Evolutionary conservation across 1,284 basidiomycete species (phyloP).

Genomic region (Trichosporon inkin): DNA sequence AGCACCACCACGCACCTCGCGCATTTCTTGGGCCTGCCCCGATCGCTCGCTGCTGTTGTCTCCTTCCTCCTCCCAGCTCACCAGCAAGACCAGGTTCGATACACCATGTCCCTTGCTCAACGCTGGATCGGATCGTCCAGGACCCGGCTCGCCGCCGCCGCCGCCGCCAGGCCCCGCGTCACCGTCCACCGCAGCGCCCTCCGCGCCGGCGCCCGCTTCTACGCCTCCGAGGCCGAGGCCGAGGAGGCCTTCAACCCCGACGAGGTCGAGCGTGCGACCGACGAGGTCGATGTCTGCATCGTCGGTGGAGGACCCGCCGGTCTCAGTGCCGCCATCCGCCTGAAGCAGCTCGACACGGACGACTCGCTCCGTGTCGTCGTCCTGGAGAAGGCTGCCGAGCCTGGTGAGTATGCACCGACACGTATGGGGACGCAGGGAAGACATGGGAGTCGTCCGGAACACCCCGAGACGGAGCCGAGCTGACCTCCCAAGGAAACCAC

Average conservation of each 20-base stretch:
- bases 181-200: not conserved
- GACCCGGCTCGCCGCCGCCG: constrained; percentile 17
- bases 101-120: constrained; percentile 20
- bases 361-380: constrained; percentile 86
- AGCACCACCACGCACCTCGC: no score
- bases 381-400: constrained; percentile 89
- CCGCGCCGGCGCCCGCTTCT: constrained; percentile 16
- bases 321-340: constrained; percentile 87
- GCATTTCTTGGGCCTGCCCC: no score
- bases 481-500: constrained; percentile 66
- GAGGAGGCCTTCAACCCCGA: constrained; percentile 40
- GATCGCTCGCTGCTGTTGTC: not conserved
- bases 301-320: constrained; percentile 95
- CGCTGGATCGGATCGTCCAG: constrained; percentile 25
- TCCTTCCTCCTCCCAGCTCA: not conserved
- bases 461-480: not conserved
- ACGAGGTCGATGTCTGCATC: constrained; percentile 94
- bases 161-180: constrained; percentile 16
- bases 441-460: not conserved
- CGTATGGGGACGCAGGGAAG: not conserved
- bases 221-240: constrained; percentile 35
- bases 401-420: constrained; percentile 69
- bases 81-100: not conserved
- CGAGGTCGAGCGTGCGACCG: constrained; percentile 67
- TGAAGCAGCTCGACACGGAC: constrained; percentile 86